A percentile compares a stretch with the other conserved stretches of the same genome.
Conservation (phyloP, 75 land plant genomes). For the Isoetes taiwanensis region DNA sequence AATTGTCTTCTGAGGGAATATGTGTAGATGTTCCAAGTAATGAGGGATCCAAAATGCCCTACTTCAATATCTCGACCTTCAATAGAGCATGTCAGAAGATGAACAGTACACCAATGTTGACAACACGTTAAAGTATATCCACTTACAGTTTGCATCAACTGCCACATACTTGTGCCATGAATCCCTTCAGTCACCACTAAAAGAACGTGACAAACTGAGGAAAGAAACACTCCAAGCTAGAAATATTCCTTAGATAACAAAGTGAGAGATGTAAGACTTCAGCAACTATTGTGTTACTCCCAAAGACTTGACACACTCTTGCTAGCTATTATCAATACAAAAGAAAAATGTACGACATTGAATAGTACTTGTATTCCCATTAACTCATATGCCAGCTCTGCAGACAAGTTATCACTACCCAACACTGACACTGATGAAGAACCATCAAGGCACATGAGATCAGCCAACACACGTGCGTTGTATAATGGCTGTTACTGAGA, state of each 20-base stretch:
- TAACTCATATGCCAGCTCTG: conserved; percentile 87
- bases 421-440: conserved; percentile 61
- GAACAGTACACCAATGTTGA: too few species aligned
- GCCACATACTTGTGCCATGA: conserved; percentile 81
- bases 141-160: conserved; percentile 68
- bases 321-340: neutral
- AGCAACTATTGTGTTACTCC: neutral
- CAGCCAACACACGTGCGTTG: conserved; percentile 69
- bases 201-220: conserved; percentile 74
- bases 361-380: conserved; percentile 83
- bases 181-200: conserved; percentile 81
- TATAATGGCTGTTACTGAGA: conserved; percentile 62
- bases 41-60: conserved; percentile 91
- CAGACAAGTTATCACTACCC: conserved; percentile 62
- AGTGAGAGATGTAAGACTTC: neutral
- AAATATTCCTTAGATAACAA: conserved; percentile 53
- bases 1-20: conserved; percentile 20
- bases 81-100: too few species aligned
- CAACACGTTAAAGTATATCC: too few species aligned
- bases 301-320: too few species aligned
- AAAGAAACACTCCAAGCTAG: conserved; percentile 91
- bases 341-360: neutral
- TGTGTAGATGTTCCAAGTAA: too few species aligned
- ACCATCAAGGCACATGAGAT: conserved; percentile 91
- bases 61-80: conserved; percentile 95